Evolutionary conservation across 208 protist species (phyloP).

Genomic region (Acanthamoeba sp.): DNA sequence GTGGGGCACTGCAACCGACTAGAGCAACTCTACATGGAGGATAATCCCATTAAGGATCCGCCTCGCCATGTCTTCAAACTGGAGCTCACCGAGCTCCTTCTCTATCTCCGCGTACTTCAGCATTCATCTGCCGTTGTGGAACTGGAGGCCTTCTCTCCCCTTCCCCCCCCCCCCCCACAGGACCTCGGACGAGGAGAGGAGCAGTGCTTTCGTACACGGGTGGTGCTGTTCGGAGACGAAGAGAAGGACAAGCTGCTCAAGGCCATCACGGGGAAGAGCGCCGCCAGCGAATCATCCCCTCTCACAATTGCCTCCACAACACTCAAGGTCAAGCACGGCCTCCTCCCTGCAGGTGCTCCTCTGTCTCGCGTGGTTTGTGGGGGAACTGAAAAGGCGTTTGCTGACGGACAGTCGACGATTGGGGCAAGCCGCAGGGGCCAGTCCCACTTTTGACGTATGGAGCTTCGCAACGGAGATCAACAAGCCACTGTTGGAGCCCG

Average conservation of each 20-base stretch:
- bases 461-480: not conserved
- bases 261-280: not conserved
- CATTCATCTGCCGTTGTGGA: not conserved
- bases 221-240: not conserved
- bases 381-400: too few relatives aligned
- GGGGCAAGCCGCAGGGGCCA: not conserved
- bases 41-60: not conserved
- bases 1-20: not conserved
- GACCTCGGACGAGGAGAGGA: not conserved
- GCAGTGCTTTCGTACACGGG: not conserved
- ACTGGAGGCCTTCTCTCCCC: too few relatives aligned
- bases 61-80: not conserved
- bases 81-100: not conserved
- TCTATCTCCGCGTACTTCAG: not conserved
- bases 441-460: not conserved
- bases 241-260: not conserved
- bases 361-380: not conserved
- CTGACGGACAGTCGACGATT: too few relatives aligned
- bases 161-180: not conserved
- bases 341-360: not conserved
- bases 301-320: not conserved
- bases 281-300: not conserved
- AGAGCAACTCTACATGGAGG: slow-evolving; percentile 2
- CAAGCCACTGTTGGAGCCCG: not conserved
- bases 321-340: not conserved